A percentile compares a stretch with the other conserved stretches of the same genome.
phyloP scores from a whole-genome alignment of 139 green algal genomes.

The Klebsormidium nitens region DNA sequence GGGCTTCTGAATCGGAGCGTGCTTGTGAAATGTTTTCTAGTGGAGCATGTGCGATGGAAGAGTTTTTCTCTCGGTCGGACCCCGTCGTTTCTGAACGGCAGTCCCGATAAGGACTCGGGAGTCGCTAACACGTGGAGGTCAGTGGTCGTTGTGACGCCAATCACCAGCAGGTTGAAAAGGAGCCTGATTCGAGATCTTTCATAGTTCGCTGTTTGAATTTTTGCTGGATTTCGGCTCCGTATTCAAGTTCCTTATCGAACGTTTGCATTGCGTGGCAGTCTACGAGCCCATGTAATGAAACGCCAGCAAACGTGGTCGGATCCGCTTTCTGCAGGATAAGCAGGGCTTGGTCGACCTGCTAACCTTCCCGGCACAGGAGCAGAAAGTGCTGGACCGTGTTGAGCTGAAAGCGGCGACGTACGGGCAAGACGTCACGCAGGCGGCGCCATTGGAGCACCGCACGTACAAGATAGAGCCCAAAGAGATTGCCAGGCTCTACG shows the following conservation, averaged over 20 bases:
- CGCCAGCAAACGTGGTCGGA: no score
- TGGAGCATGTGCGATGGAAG: no score
- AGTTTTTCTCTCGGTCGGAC: no score
- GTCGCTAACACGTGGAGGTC: no score
- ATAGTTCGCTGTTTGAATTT: neutral
- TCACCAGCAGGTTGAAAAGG: neutral
- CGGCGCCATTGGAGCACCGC: neutral
- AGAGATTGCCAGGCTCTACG: constrained; percentile 74
- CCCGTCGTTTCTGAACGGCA: no score
- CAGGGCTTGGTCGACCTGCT: constrained; percentile 84
- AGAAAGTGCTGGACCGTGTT: constrained; percentile 81
- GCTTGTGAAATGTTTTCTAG: no score
- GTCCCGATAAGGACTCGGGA: no score
- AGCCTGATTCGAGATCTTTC: neutral
- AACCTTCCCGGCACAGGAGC: constrained; percentile 75
- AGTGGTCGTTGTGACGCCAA: neutral
- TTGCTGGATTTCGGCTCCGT: neutral
- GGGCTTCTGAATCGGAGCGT: no score
- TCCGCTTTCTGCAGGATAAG: constrained; percentile 49
- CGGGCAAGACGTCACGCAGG: constrained; percentile 64
- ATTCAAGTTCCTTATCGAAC: neutral
- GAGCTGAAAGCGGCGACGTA: constrained; percentile 81
- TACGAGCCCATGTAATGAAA: no score
- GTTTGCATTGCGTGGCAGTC: neutral
- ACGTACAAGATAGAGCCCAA: constrained; percentile 20